Percentiles rank a stretch among this genome's conserved stretches.
These are phyloP conservation scores for Persicaria maculosa DNA, from an alignment of 148 eudicot genomes.

Conservation along the genomic window DNA sequence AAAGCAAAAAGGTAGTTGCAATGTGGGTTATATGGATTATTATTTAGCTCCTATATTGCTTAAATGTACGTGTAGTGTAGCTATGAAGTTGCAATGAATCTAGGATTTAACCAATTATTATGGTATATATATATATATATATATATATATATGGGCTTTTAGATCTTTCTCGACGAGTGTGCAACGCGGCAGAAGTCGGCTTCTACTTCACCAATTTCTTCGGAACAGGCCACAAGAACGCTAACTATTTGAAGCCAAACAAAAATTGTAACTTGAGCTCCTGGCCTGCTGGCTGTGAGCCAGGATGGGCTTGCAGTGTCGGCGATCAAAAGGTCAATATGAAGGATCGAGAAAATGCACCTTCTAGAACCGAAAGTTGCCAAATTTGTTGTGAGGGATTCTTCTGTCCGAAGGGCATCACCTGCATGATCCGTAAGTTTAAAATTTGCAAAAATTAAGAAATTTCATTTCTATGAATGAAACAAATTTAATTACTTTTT, in stretches of 20 bases:
- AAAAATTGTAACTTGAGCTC: conserved; percentile 71
- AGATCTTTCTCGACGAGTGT: conserved; percentile 65
- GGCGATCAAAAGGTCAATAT: conserved; percentile 47
- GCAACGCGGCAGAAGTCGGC: conserved; percentile 82
- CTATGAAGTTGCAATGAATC: background rate
- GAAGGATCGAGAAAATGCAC: conserved; percentile 49
- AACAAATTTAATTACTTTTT: too few relatives aligned
- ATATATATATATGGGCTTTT: background rate
- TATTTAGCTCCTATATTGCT: background rate
- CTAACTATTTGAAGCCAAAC: conserved; percentile 61
- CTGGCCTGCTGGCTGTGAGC: conserved; percentile 81
- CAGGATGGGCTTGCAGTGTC: conserved; percentile 80
- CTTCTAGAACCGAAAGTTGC: conserved; percentile 50
- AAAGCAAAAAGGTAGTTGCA: conserved; percentile 46
- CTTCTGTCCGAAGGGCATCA: conserved; percentile 90
- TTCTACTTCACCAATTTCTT: conserved; percentile 65
- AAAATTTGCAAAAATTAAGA: background rate
- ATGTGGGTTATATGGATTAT: too few relatives aligned
- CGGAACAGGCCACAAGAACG: conserved; percentile 26
- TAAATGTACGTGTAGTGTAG: background rate
- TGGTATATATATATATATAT: too few relatives aligned
- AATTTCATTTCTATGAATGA: too few relatives aligned
- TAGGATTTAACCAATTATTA: background rate
- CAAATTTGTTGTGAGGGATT: conserved; percentile 90
- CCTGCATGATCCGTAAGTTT: conserved; percentile 98